These are phyloP conservation scores for Phyllosticta capitalensis DNA, from an alignment of 2,329 filamentous ascomycete genomes.

Conservation along the genomic window DNA sequence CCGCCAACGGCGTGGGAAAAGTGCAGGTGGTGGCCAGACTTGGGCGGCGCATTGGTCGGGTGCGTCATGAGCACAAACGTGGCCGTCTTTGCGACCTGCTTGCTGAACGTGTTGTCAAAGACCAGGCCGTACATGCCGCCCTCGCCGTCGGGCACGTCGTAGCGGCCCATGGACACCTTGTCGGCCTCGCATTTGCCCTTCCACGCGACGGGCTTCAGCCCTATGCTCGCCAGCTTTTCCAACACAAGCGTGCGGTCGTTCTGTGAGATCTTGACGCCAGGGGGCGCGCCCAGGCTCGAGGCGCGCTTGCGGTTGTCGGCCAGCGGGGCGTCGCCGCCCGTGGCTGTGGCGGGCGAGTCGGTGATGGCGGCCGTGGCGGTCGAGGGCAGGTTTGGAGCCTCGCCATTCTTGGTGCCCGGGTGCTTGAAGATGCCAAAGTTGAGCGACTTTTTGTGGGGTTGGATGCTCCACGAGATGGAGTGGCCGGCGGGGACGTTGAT, in stretches of 20 bases:
- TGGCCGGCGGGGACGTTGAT: conserved; percentile 82
- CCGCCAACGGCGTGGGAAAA: conserved; percentile 44
- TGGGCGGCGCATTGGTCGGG: conserved; percentile 69
- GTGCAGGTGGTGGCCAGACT: conserved; percentile 61
- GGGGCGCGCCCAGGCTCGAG: conserved; percentile 20
- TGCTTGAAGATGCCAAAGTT: conserved; percentile 99
- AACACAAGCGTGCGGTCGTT: conserved; percentile 63
- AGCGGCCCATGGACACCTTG: conserved; percentile 83
- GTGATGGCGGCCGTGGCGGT: conserved; percentile 35
- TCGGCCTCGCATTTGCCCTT: conserved; percentile 93
- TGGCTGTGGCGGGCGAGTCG: conserved; percentile 31
- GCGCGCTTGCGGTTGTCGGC: conserved; percentile 37
- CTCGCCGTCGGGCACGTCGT: conserved; percentile 64
- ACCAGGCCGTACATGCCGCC: conserved; percentile 93
- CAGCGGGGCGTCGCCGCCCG: conserved; percentile 44
- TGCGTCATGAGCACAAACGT: conserved; percentile 94
- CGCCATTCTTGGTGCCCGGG: conserved; percentile 60
- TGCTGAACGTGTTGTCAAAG: conserved; percentile 98
- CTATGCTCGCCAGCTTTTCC: conserved; percentile 54
- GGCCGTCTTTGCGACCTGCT: conserved; percentile 79
- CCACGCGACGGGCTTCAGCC: conserved; percentile 61
- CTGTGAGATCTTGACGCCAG: conserved; percentile 48
- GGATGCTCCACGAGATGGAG: conserved; percentile 94
- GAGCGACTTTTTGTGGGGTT: conserved; percentile 96
- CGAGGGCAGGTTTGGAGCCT: conserved; percentile 27